Evolutionary conservation across 805 yeast genomes (phyloP).

Genomic region (Saturnispora halmiae): DNA sequence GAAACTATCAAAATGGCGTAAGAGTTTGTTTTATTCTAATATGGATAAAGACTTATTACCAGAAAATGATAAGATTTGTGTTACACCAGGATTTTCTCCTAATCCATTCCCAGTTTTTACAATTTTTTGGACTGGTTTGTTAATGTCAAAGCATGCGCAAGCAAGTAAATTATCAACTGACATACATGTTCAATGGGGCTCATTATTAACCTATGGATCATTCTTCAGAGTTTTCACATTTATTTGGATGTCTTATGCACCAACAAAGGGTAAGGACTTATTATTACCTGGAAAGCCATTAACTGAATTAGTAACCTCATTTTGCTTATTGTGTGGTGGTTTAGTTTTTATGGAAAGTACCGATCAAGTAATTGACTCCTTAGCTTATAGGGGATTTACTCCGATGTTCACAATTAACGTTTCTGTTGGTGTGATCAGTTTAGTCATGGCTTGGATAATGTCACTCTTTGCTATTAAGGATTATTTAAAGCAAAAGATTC

Average conservation of each 20-base stretch:
- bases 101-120: conserved; percentile 93
- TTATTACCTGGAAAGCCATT: conserved; percentile 61
- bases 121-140: conserved; percentile 90
- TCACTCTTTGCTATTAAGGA: conserved; percentile 53
- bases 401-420: conserved; percentile 88
- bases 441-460: conserved; percentile 88
- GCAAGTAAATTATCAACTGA: conserved; percentile 67
- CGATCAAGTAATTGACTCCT: conserved; percentile 72
- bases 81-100: conserved; percentile 70
- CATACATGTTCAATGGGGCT: conserved; percentile 92
- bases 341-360: conserved; percentile 86
- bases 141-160: conserved; percentile 94
- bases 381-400: conserved; percentile 75
- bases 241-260: conserved; percentile 39
- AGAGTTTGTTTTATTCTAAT: conserved; percentile 20
- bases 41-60: conserved; percentile 14
- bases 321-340: conserved; percentile 82
- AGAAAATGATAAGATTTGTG: conserved; percentile 16
- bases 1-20: conserved; percentile 54
- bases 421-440: conserved; percentile 66
- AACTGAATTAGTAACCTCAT: conserved; percentile 74
- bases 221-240: conserved; percentile 63
- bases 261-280: conserved; percentile 24
- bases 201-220: conserved; percentile 72
- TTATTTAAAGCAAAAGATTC: conserved; percentile 29